A percentile compares a stretch with the other conserved stretches of the same genome.
phyloP scores from a whole-genome alignment of 257 asterid species.

The Plantago elongata region DNA sequence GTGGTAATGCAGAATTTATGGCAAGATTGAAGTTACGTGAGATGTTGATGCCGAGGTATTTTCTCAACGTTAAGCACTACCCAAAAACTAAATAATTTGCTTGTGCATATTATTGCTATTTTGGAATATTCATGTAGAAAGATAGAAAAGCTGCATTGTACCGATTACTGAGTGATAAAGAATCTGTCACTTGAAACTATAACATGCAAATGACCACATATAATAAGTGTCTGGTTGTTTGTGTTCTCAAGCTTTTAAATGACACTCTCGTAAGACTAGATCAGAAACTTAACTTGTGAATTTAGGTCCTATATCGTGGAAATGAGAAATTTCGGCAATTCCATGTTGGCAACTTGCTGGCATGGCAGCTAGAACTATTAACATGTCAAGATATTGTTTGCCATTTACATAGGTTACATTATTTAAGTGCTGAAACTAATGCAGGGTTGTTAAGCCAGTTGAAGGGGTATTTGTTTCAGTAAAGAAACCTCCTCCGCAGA shows the following conservation, averaged over 20 bases:
- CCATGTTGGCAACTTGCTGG: conserved; percentile 4
- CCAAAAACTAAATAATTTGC: conserved; percentile 8
- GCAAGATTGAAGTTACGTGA: conserved; percentile 97
- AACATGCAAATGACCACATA: no score
- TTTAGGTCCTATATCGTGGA: neutral
- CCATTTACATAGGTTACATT: conserved; percentile 13
- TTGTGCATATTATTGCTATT: conserved; percentile 3
- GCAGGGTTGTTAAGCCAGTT: conserved; percentile 85
- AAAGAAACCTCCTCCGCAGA: conserved; percentile 76
- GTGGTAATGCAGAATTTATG: conserved; percentile 99
- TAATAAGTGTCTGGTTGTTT: no score
- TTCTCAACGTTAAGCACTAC: conserved; percentile 12
- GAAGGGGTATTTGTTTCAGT: conserved; percentile 89
- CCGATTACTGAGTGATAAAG: neutral
- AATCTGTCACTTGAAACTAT: no score
- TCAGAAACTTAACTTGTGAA: no score
- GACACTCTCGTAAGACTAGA: no score
- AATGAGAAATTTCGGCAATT: conserved; percentile 16
- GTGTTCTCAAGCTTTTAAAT: no score
- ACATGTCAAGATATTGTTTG: conserved; percentile 16
- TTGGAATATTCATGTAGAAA: neutral
- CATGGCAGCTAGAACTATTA: conserved; percentile 14
- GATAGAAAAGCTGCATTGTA: conserved; percentile 8
- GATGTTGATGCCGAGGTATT: conserved; percentile 96
- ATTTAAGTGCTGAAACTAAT: conserved; percentile 28